Base-by-base conservation (phyloP, 2,329 filamentous ascomycete genomes). In the Intubia oerlemansii region DNA sequence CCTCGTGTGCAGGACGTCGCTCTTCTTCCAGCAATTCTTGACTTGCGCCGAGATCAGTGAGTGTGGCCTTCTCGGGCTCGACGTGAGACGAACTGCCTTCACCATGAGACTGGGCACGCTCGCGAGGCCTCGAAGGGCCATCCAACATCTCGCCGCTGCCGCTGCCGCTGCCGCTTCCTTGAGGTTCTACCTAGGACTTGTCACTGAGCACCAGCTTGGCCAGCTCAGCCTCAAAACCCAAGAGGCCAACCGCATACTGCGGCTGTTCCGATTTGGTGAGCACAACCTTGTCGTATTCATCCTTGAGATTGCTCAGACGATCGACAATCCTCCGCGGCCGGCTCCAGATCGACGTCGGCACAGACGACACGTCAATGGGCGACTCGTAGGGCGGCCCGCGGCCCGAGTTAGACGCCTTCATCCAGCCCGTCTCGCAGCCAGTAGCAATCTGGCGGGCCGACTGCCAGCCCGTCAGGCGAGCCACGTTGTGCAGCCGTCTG, bases 341-440 rank as follows among this genome's bases (percentile, higher is more conserved):
- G 34, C 51, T 52, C 60, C 57, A 62, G 13, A 62, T 53, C 14
- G 47, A 47, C 24, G 46, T 39, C 4, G 46, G 43, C n/a, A 53
- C 45, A 30, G 46, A 43, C 25, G 40, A 44, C 32, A 53, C 39
- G 36, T 53, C 51, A 30, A 43, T 44, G 7, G 51, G 56, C 16
- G 63, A 55, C 28, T 53, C 48, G 45, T 91, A 93, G 1, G 69
- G 69, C 4, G 82, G 81, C 0, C 82, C 85, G 25, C 68, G 62
- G 0, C 78, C 78, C 39, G 76, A 56, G 35, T 72, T 63, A 4
- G 67, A 75, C 1, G 76, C 71, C 43, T 73, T 78, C 34, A 66
- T 60, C 88, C 88, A 98, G 1, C 70, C 64, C 3, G 70, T 73
- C 48, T 95, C 84, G 46, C 81, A 91, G 2, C 81, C 82, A 27